phyloP scores from a whole-genome alignment of 352 stramenopile species.

The Achlya hypogyna region DNA sequence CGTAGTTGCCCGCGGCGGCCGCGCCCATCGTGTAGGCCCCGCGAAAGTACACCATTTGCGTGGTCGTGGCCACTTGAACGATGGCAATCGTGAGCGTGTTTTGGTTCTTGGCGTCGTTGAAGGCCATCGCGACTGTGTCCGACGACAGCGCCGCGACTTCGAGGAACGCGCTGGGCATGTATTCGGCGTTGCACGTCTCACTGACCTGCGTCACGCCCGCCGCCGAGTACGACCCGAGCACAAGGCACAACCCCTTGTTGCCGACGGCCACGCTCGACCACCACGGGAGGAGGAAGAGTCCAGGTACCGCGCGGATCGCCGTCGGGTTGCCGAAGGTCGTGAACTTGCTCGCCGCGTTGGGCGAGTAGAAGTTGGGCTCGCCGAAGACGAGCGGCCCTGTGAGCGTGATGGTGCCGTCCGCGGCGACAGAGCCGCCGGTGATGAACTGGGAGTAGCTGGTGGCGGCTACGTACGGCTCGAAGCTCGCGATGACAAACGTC shows the following conservation, averaged over 20 bases:
- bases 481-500: conserved; percentile 42
- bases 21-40: conserved; percentile 38
- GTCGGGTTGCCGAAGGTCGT: conserved; percentile 54
- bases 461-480: conserved; percentile 23
- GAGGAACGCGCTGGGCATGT: conserved; percentile 29
- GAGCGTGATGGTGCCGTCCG: conserved; percentile 29
- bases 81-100: conserved; percentile 41
- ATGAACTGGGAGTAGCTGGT: conserved; percentile 30
- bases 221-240: conserved; percentile 27
- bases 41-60: conserved; percentile 39
- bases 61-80: conserved; percentile 25
- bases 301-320: conserved; percentile 42
- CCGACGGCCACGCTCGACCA: conserved; percentile 38
- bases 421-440: conserved; percentile 30
- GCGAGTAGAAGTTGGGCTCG: conserved; percentile 21
- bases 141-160: conserved; percentile 41
- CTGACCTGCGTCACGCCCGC: conserved; percentile 24
- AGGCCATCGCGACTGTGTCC: conserved; percentile 33
- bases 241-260: conserved; percentile 48
- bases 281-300: conserved; percentile 54
- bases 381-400: conserved; percentile 27
- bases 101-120: conserved; percentile 48
- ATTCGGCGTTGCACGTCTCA: conserved; percentile 38
- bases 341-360: conserved; percentile 22
- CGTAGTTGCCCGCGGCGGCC: conserved; percentile 32